A percentile compares a stretch with the other conserved stretches of the same genome.
Evolutionary conservation across 2,329 filamentous ascomycete species (phyloP).

Genomic region (Blumeriella jaapii): DNA sequence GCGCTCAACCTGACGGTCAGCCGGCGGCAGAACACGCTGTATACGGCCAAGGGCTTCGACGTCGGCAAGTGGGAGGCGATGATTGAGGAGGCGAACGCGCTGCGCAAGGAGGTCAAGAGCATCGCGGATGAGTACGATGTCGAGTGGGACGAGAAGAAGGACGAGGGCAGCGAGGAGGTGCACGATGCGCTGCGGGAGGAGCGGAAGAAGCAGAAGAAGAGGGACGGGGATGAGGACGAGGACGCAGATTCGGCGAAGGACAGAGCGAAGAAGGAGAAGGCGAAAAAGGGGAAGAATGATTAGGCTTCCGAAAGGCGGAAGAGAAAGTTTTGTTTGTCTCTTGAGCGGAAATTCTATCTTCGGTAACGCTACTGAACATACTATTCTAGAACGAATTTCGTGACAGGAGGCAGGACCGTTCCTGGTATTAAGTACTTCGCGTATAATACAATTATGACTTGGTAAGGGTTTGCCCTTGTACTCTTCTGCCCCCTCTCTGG

Average conservation of each 20-base stretch:
- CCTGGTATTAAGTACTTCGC: too few species aligned
- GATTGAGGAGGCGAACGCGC: constrained; percentile 66
- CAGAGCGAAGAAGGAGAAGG: constrained; percentile 10
- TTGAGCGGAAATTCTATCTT: too few species aligned
- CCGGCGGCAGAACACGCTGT: constrained; percentile 63
- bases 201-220: constrained; percentile 28
- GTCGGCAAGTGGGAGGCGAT: constrained; percentile 64
- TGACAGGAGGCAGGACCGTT: too few species aligned
- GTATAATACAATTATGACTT: too few species aligned
- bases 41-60: constrained; percentile 66
- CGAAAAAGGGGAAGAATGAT: constrained; percentile 2
- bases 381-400: too few species aligned
- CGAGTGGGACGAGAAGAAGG: constrained; percentile 70
- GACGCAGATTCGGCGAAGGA: constrained; percentile 22
- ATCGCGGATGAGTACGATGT: constrained; percentile 83
- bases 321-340: too few species aligned
- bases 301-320: neutral
- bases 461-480: too few species aligned
- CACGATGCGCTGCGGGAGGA: constrained; percentile 45
- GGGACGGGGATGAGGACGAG: constrained; percentile 29
- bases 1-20: constrained; percentile 82
- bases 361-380: too few species aligned
- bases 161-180: constrained; percentile 59
- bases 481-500: too few species aligned
- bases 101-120: constrained; percentile 67